phyloP scores from a whole-genome alignment of 176 grass and related monocot species.

The Cymbopogon citratus region DNA sequence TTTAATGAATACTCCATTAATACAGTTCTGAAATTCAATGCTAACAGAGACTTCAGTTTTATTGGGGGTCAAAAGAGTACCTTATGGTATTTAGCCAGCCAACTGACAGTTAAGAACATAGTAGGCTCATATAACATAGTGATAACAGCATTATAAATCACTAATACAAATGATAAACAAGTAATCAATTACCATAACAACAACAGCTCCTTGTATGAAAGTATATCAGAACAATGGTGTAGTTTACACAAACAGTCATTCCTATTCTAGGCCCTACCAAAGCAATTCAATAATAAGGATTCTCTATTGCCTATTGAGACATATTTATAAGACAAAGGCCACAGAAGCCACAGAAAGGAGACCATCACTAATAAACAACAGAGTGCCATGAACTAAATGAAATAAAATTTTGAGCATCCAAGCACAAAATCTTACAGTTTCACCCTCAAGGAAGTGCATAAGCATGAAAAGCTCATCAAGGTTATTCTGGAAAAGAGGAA shows the following conservation, averaged over 20 bases:
- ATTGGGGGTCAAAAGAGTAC: neutral
- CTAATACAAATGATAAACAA: neutral
- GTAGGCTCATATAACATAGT: neutral
- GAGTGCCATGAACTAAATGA: conserved; percentile 5
- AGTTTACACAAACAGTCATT: neutral
- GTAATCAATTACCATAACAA: neutral
- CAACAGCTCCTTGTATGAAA: neutral
- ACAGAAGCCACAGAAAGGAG: neutral
- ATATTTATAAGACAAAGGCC: neutral
- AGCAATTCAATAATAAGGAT: neutral
- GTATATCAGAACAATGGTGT: neutral
- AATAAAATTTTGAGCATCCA: conserved; percentile 13
- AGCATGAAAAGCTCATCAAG: conserved; percentile 99
- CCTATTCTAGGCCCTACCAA: neutral
- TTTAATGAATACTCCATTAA: neutral
- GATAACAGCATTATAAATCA: neutral
- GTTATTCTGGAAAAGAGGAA: conserved; percentile 72
- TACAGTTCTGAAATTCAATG: neutral
- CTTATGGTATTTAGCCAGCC: neutral
- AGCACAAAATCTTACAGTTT: conserved; percentile 66
- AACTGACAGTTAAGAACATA: neutral
- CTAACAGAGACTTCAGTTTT: neutral
- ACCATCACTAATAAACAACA: conserved; percentile 12
- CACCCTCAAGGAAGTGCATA: conserved; percentile 99
- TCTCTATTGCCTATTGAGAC: neutral